These are phyloP conservation scores for Millerozyma miso DNA, from an alignment of 805 yeast species.

Conservation along the genomic window DNA sequence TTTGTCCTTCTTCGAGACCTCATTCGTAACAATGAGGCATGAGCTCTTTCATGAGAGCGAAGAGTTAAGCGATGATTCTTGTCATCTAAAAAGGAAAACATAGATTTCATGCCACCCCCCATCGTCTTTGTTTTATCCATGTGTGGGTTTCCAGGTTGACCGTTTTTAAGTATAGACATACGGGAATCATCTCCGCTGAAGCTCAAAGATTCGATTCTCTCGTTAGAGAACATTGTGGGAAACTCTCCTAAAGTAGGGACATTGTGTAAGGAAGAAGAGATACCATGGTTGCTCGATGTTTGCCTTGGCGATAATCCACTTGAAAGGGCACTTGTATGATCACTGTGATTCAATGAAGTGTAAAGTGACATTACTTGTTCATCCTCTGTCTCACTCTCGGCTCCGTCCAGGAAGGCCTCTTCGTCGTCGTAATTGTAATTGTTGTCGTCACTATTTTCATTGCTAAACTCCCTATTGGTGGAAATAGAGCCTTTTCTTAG, in stretches of 20 bases:
- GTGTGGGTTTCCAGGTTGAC: neutral
- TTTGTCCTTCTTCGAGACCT: constrained; percentile 54
- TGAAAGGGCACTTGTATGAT: constrained; percentile 16
- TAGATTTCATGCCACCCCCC: neutral
- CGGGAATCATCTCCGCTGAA: constrained; percentile 4
- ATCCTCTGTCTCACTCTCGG: constrained; percentile 50
- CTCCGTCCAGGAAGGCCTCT: neutral
- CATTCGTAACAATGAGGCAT: constrained; percentile 61
- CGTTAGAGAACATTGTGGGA: constrained; percentile 32
- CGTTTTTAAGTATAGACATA: neutral
- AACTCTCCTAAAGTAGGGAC: constrained; percentile 43
- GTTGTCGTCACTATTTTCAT: constrained; percentile 6
- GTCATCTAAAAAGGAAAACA: constrained; percentile 20
- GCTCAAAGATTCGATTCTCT: constrained; percentile 22
- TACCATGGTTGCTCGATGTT: constrained; percentile 1
- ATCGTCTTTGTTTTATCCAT: neutral
- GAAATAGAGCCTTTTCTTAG: constrained; percentile 2
- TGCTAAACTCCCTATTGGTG: constrained; percentile 8
- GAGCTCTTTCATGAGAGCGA: constrained; percentile 58
- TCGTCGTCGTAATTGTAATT: constrained; percentile 12
- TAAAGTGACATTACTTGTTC: constrained; percentile 67
- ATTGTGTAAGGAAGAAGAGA: constrained; percentile 12
- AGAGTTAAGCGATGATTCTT: constrained; percentile 23
- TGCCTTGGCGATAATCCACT: constrained; percentile 12
- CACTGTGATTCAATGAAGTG: constrained; percentile 45